Evolutionary conservation across 73 alveolate species (phyloP), one percentile per base, ranked within the genome.

Genomic region (Paraurostyla sp.): DNA sequence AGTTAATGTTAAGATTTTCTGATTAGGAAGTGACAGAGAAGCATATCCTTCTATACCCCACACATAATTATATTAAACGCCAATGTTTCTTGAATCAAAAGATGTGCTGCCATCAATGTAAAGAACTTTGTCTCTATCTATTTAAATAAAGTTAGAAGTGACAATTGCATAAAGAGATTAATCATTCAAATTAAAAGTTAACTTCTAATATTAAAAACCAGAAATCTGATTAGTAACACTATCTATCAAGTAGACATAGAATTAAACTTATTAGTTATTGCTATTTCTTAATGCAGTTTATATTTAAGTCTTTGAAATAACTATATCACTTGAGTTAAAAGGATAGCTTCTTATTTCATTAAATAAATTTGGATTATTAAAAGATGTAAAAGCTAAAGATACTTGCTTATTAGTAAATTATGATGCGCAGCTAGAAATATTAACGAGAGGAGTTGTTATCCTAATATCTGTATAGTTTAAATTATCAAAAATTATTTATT

Each of bases 71-170:
- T 20, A 73, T 29, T 30, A n/a, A 16, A 43, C 16, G 29, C n/a
- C 52, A 15, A 30, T 20, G 16, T 15, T 29, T 73, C 71, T 73
- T 11, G 71, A 32, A 45, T 73, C 87, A 45, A 32, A 73, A 7
- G 87, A 73, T 2, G 87, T 23, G 16, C 87, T 43, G 13, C 71
- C 87, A 48, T 73, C 87, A 45, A 73, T 73, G 71, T 73, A 73
- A 6, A 73, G 35, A 36, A 73, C 52, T 27, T 50, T 73, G 46
- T 73, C 87, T 50, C 71, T 73, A 30, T 73, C 87, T 2, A 73
- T 71, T 73, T 73, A 27, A 48, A 73, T 73, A 27, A 36, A 73
- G 35, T 35, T 73, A n/a, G 0, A 73, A 0, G 51, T 6, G 0
- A 73, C 20, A 2, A 48, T 3, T 23, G 87, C 68, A 45, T 73